These are phyloP conservation scores for Pulveroboletus sp. DNA, from an alignment of 768 basidiomycete genomes.

Conservation along the genomic window DNA sequence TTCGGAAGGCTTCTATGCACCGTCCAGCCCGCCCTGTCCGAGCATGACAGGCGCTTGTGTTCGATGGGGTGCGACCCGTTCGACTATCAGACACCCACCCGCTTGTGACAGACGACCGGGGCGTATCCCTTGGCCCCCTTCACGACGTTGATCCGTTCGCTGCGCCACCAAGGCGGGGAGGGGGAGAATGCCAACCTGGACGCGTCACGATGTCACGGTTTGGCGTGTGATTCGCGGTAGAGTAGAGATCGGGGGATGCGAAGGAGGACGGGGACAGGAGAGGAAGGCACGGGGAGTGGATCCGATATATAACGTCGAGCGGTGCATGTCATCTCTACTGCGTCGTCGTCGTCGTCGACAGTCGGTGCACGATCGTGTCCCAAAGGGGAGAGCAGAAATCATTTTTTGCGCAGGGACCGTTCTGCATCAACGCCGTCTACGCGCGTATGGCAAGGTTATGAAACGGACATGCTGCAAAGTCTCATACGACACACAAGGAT, in stretches of 20 bases:
- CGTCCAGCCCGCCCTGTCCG: conserved; percentile 18
- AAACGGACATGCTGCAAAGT: conserved; percentile 12
- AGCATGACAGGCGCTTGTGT: conserved; percentile 24
- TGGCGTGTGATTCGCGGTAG: conserved; percentile 26
- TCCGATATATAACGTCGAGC: conserved; percentile 2
- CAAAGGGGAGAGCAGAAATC: no score
- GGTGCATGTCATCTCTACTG: no score
- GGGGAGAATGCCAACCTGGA: conserved; percentile 17
- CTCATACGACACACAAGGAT: neutral
- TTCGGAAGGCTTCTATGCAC: conserved; percentile 30
- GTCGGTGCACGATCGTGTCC: no score
- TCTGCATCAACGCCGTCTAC: conserved; percentile 19
- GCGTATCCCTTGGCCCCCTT: neutral
- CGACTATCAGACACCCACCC: conserved; percentile 23
- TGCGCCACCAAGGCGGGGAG: neutral
- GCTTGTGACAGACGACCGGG: conserved; percentile 4
- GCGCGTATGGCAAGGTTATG: conserved; percentile 7
- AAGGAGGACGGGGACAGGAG: no score
- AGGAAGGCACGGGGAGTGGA: neutral
- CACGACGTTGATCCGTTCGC: neutral
- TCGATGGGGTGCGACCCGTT: conserved; percentile 16
- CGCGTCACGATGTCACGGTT: conserved; percentile 23
- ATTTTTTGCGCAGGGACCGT: neutral
- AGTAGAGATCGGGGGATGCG: conserved; percentile 10
- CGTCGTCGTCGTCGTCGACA: no score